Percentiles rank a stretch among this genome's conserved stretches.
phyloP scores from a whole-genome alignment of 495 filamentous ascomycete species.

The Tricharina praecox region DNA sequence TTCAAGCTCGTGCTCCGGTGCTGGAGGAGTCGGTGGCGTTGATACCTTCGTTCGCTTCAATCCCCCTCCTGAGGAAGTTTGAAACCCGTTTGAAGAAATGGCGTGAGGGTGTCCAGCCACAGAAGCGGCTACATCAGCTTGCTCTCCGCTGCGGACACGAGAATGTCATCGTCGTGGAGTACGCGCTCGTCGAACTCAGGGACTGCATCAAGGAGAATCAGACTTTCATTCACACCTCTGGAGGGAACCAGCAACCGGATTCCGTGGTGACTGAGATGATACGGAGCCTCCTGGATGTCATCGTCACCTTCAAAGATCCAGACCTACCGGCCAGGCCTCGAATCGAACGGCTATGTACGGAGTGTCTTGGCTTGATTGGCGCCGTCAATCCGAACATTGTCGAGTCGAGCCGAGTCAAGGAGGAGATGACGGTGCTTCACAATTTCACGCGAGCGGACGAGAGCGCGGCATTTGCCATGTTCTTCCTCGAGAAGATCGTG shows the following conservation, averaged over 20 bases:
- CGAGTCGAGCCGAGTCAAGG: constrained; percentile 58
- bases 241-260: constrained; percentile 73
- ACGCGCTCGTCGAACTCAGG: constrained; percentile 59
- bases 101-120: constrained; percentile 36
- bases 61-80: constrained; percentile 49
- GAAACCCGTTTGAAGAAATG: constrained; percentile 45
- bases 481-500: constrained; percentile 67
- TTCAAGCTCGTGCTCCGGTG: constrained; percentile 41
- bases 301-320: constrained; percentile 55
- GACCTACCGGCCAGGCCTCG: constrained; percentile 31
- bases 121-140: constrained; percentile 51
- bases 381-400: constrained; percentile 82
- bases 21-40: constrained; percentile 48
- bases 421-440: constrained; percentile 55
- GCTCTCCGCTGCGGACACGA: constrained; percentile 59
- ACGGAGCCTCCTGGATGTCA: constrained; percentile 66
- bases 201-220: constrained; percentile 57
- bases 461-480: constrained; percentile 69
- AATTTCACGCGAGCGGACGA: constrained; percentile 64
- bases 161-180: constrained; percentile 62
- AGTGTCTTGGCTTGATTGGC: constrained; percentile 71
- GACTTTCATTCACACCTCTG: constrained; percentile 61
- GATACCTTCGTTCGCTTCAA: constrained; percentile 61
- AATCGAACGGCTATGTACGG: constrained; percentile 58
- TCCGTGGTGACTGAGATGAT: constrained; percentile 50